A percentile compares a stretch with the other conserved stretches of the same genome.
phyloP scores from a whole-genome alignment of 2,329 filamentous ascomycete genomes.

The Calonectria ilicicola region DNA sequence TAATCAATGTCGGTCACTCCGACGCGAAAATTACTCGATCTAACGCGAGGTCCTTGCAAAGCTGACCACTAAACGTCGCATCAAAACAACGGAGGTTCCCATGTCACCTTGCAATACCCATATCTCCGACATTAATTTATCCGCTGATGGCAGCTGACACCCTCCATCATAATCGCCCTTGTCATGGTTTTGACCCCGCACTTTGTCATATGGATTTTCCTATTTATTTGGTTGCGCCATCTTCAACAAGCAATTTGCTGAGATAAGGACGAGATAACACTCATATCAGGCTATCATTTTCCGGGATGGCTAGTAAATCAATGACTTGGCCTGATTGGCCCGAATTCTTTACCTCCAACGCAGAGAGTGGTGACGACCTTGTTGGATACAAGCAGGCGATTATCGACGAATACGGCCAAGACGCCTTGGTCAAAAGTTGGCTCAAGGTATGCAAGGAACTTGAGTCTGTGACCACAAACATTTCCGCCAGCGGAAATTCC shows the following conservation, averaged over 20 bases:
- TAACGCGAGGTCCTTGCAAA: neutral
- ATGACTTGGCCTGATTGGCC: constrained; percentile 5
- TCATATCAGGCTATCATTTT: neutral
- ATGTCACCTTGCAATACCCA: neutral
- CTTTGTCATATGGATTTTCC: neutral
- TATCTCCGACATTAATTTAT: neutral
- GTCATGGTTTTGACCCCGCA: neutral
- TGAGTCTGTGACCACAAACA: neutral
- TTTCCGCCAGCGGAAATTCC: neutral
- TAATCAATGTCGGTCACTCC: neutral
- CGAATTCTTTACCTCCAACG: neutral
- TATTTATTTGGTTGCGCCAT: neutral
- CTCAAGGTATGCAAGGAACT: neutral
- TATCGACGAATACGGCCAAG: neutral
- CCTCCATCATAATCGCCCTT: neutral
- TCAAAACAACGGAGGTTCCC: too few relatives aligned
- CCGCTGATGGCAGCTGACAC: neutral
- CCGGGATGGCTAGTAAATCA: neutral
- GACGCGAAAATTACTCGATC: neutral
- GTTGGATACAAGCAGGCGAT: constrained; percentile 4
- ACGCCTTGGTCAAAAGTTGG: neutral
- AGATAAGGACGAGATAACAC: neutral
- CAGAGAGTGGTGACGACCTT: neutral
- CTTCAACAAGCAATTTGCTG: neutral
- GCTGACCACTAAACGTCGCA: too few relatives aligned